phyloP scores from a whole-genome alignment of 257 asterid species.

The Lantana camara region DNA sequence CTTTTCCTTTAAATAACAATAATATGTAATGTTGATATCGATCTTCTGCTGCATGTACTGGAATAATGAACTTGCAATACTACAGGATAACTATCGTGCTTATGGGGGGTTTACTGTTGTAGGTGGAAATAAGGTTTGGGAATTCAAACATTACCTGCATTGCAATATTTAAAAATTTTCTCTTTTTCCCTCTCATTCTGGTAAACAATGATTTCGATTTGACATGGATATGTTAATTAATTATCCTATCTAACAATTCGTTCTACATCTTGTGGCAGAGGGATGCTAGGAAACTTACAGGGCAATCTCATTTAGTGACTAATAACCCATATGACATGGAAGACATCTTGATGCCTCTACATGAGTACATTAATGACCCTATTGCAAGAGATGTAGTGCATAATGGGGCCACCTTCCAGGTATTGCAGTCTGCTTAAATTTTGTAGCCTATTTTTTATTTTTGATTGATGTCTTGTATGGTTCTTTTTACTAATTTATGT shows the following conservation, averaged over 20 bases:
- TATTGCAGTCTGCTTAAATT: slow-evolving; percentile 27
- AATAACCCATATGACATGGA: slow-evolving; percentile 70
- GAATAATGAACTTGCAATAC: slow-evolving; percentile 1
- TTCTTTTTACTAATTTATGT: slow-evolving; percentile 7
- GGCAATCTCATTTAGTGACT: slow-evolving; percentile 39
- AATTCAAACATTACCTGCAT: slow-evolving; percentile 10
- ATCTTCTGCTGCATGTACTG: slow-evolving; percentile 13
- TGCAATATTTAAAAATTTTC: neutral
- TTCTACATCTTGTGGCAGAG: slow-evolving; percentile 57
- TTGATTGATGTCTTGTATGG: neutral
- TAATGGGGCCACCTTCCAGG: slow-evolving; percentile 99
- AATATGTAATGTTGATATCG: neutral
- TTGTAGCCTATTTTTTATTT: neutral
- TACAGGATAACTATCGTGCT: slow-evolving; percentile 6
- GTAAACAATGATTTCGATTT: neutral
- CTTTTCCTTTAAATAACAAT: neutral
- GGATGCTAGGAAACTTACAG: slow-evolving; percentile 66
- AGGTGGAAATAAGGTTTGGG: slow-evolving; percentile 5
- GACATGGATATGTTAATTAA: slow-evolving; percentile 1
- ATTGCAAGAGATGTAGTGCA: slow-evolving; percentile 79
- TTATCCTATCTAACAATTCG: slow-evolving; percentile 12
- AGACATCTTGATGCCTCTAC: slow-evolving; percentile 83
- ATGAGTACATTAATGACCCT: slow-evolving; percentile 74
- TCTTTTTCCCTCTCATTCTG: slow-evolving; percentile 10
- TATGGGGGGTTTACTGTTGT: slow-evolving; percentile 2